phyloP scores from a whole-genome alignment of 306 rosid genomes.

The Cyamopsis tetragonoloba region DNA sequence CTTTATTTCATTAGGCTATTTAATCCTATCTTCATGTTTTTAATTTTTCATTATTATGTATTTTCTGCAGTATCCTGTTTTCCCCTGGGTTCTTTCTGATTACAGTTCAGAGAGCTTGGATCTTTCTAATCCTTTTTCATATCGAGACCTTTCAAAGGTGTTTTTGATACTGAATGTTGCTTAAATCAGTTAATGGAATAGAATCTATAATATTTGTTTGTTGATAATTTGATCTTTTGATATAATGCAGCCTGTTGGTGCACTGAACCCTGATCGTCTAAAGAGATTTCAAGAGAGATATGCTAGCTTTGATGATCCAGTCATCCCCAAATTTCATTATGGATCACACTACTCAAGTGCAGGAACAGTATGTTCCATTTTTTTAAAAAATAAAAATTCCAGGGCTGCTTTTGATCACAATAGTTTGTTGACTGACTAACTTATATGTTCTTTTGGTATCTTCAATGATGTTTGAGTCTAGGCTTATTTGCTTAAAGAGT shows the following conservation, averaged over 20 bases:
- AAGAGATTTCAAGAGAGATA: conserved; percentile 90
- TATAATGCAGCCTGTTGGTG: conserved; percentile 84
- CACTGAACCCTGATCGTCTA: conserved; percentile 73
- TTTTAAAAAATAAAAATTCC: neutral
- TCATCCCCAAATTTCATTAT: conserved; percentile 94
- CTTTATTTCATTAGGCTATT: conserved; percentile 19
- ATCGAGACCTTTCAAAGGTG: conserved; percentile 95
- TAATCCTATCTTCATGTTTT: conserved; percentile 21
- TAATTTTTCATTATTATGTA: conserved; percentile 14
- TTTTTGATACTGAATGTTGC: conserved; percentile 25
- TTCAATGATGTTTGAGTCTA: neutral
- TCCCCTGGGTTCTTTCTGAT: conserved; percentile 98
- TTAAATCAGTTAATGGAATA: conserved; percentile 7
- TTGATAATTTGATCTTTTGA: conserved; percentile 21
- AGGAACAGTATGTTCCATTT: conserved; percentile 73
- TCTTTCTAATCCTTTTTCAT: conserved; percentile 78
- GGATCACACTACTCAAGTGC: conserved; percentile 99
- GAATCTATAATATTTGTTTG: neutral
- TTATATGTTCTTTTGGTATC: neutral
- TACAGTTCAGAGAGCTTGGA: conserved; percentile 84
- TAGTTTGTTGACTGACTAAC: neutral
- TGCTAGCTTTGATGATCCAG: conserved; percentile 91
- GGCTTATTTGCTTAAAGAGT: neutral
- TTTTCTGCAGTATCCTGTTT: conserved; percentile 88
- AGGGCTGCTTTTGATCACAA: conserved; percentile 3